Evolutionary conservation across 176 grass and related monocot species (phyloP).

Genomic region (Calamus simplicifolius): DNA sequence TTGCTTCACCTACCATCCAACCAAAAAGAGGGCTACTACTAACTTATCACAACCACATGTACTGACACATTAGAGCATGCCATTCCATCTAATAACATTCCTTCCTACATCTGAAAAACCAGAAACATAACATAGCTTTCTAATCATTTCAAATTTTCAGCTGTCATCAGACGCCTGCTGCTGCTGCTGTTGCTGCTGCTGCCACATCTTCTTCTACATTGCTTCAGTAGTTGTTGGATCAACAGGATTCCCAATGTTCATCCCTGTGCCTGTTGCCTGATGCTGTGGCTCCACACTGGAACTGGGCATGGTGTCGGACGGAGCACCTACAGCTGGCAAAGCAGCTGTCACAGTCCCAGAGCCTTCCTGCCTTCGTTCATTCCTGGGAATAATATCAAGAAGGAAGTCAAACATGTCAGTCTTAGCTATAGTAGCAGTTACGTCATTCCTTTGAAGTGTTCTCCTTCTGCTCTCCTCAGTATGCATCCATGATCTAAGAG

Average conservation of each 20-base stretch:
- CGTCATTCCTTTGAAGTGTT: constrained; percentile 50
- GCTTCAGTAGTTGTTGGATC: background rate
- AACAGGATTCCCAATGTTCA: constrained; percentile 13
- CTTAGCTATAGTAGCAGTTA: constrained; percentile 36
- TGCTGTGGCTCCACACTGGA: constrained; percentile 19
- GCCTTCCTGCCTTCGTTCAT: constrained; percentile 32
- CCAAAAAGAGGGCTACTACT: too few species aligned
- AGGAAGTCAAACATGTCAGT: constrained; percentile 63
- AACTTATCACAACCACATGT: too few species aligned
- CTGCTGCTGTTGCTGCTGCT: too few species aligned
- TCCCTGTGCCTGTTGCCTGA: constrained; percentile 20
- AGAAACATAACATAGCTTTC: too few species aligned
- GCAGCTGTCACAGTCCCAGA: constrained; percentile 25
- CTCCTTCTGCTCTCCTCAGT: constrained; percentile 55
- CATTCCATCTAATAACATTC: too few species aligned
- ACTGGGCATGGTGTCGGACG: constrained; percentile 24
- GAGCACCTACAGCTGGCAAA: constrained; percentile 21
- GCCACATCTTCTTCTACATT: too few species aligned
- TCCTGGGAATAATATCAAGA: constrained; percentile 40
- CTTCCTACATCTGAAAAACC: too few species aligned
- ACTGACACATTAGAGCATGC: too few species aligned
- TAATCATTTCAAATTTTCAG: too few species aligned
- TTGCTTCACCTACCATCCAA: too few species aligned
- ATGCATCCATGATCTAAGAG: constrained; percentile 56
- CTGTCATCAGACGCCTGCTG: too few species aligned